Conservation (phyloP, 2,329 filamentous ascomycete genomes). For the Grosmannia clavigera region DNA sequence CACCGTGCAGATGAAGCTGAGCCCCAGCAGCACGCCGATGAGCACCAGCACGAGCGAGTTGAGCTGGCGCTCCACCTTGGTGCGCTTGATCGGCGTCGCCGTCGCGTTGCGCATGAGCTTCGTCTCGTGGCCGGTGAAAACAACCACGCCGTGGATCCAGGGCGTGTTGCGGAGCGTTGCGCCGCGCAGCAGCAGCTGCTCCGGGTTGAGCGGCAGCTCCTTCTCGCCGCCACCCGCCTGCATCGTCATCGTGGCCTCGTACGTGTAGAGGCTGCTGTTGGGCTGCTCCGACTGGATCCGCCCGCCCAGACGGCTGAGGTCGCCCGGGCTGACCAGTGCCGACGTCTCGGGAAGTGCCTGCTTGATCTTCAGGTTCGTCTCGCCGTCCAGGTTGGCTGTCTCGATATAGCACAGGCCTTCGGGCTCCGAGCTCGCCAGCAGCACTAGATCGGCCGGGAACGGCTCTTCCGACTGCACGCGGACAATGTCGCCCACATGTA, state of each 20-base stretch:
- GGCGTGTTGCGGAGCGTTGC: conserved; percentile 92
- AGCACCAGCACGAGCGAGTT: conserved; percentile 89
- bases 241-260: conserved; percentile 91
- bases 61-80: conserved; percentile 85
- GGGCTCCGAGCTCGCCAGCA: conserved; percentile 89
- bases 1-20: conserved; percentile 83
- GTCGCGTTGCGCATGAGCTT: conserved; percentile 99
- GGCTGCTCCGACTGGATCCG: conserved; percentile 89
- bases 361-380: conserved; percentile 98
- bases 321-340: conserved; percentile 71
- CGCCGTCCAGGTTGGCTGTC: conserved; percentile 92
- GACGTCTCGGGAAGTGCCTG: conserved; percentile 90
- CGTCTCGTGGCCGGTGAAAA: conserved; percentile 95
- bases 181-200: conserved; percentile 84
- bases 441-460: conserved; percentile 85
- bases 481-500: conserved; percentile 84
- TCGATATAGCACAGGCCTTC: conserved; percentile 98
- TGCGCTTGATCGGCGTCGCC: conserved; percentile 92
- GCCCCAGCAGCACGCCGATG: conserved; percentile 66
- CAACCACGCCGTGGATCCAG: conserved; percentile 91
- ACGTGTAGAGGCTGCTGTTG: conserved; percentile 96
- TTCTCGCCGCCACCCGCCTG: conserved; percentile 84
- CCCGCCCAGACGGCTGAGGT: conserved; percentile 75
- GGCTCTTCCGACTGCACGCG: conserved; percentile 89
- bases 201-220: conserved; percentile 77